phyloP scores from a whole-genome alignment of 768 basidiomycete genomes.

The Chalciporus sphaerocephalus region DNA sequence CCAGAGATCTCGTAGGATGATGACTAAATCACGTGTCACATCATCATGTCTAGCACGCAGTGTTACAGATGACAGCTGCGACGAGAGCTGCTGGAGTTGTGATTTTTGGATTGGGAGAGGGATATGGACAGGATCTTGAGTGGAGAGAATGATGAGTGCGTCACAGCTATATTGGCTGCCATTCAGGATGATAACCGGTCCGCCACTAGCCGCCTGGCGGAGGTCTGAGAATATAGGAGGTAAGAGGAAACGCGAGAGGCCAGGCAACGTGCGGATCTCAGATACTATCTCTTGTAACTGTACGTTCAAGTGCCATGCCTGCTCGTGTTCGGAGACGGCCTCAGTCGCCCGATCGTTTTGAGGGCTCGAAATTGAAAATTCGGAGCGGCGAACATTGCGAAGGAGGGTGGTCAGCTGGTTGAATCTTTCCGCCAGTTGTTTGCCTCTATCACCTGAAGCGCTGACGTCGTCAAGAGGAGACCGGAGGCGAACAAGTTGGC shows the following conservation, averaged over 20 bases:
- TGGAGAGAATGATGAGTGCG: constrained; percentile 25
- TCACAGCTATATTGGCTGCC: constrained; percentile 28
- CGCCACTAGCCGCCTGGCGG: constrained; percentile 15
- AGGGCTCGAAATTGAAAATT: not conserved
- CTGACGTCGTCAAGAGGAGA: constrained; percentile 8
- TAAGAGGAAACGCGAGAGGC: constrained; percentile 28
- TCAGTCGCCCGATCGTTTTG: not conserved
- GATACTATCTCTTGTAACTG: constrained; percentile 5
- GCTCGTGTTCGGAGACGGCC: not conserved
- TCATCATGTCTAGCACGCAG: not conserved
- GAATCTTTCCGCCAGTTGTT: not conserved
- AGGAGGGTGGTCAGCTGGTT: not conserved
- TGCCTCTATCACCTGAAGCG: not conserved
- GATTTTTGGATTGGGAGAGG: not conserved
- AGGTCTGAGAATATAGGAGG: constrained; percentile 17
- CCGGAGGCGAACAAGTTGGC: constrained; percentile 15
- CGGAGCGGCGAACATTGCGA: not conserved
- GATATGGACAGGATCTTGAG: constrained; percentile 3
- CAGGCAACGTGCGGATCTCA: constrained; percentile 14
- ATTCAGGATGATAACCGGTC: constrained; percentile 35
- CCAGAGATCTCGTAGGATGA: constrained; percentile 16
- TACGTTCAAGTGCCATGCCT: not conserved
- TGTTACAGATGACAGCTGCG: not conserved
- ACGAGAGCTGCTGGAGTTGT: not conserved
- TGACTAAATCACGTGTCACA: not conserved